Base-by-base conservation (phyloP, 495 filamentous ascomycete genomes). In the Zalerion maritima region DNA sequence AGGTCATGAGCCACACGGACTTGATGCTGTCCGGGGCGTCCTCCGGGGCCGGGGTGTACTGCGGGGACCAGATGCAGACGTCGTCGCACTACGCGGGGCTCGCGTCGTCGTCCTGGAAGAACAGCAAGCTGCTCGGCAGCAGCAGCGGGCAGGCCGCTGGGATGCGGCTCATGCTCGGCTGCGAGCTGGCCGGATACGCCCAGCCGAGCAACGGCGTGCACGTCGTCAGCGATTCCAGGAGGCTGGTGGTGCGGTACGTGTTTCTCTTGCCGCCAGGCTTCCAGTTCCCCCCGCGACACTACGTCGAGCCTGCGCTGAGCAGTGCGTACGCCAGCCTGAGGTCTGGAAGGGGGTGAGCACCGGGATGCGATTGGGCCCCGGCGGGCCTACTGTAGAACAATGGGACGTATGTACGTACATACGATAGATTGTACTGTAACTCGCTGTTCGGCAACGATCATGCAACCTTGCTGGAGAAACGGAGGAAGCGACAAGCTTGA, bases 131-230 rank as follows among this genome's bases (percentile, higher is more conserved):
- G 2, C n/a, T n/a, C n/a, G n/a, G n/a, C n/a, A 3, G 18, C 7
- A 34, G 18, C 16, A n/a, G n/a, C n/a, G n/a, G n/a, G n/a, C n/a
- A n/a, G n/a, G n/a, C n/a, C n/a, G n/a, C n/a, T n/a, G n/a, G n/a
- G n/a, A 37, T 37, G 34, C 23, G 13, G n/a, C n/a, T 37, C 10
- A 25, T 37, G 30, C 26, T 37, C 15, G 34, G 30, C 16, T 37
- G 34, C 14, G 34, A 37, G 18, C 16, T 35, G 3, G 32, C 32
- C 9, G 19, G 12, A 3, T 18, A 29, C 5, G 25, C 24, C 9
- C 4, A 24, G 16, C 14, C 22, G 3, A 28, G 4, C 11, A 27
- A 27, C 11, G 18, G 18, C 11, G 21, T 29, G 14, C 32, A 35
- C 18, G 32, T 35, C 10, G 14, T 35, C 18, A 12, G 14, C 5